Percentiles rank a stretch among this genome's conserved stretches.
These are phyloP conservation scores for Astragalus glycyphyllos DNA, from an alignment of 306 rosid genomes.

Conservation along the genomic window DNA sequence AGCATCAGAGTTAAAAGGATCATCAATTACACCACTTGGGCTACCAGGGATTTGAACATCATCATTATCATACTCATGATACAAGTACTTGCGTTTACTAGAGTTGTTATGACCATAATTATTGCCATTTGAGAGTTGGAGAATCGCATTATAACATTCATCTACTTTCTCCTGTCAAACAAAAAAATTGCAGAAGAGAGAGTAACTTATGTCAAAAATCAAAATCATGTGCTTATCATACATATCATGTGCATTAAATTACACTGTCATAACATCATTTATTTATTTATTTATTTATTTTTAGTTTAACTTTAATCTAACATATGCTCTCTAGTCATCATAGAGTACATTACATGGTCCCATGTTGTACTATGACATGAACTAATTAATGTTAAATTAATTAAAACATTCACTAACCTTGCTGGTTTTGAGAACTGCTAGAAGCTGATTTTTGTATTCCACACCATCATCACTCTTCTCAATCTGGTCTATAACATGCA, in stretches of 20 bases:
- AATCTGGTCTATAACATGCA: slow-evolving; percentile 73
- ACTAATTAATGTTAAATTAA: not conserved
- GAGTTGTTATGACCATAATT: slow-evolving; percentile 29
- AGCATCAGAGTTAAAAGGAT: slow-evolving; percentile 63
- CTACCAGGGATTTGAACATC: slow-evolving; percentile 55
- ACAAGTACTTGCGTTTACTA: slow-evolving; percentile 56
- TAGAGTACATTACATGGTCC: not conserved
- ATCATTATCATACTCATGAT: slow-evolving; percentile 6
- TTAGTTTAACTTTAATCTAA: slow-evolving; percentile 25
- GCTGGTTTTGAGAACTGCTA: slow-evolving; percentile 66
- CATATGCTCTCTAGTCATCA: slow-evolving; percentile 1
- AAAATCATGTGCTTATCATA: slow-evolving; percentile 36
- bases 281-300: slow-evolving; percentile 25
- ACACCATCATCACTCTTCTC: slow-evolving; percentile 63
- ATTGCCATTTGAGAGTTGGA: slow-evolving; percentile 45
- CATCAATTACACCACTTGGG: slow-evolving; percentile 82
- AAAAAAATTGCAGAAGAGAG: not conserved
- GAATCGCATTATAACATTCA: slow-evolving; percentile 65
- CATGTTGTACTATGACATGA: not conserved
- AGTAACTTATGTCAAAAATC: slow-evolving; percentile 23
- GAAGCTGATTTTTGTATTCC: slow-evolving; percentile 73
- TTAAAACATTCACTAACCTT: slow-evolving; percentile 53
- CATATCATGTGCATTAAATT: slow-evolving; percentile 31
- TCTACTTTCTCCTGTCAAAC: slow-evolving; percentile 78
- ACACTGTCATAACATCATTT: slow-evolving; percentile 2